Evolutionary conservation across 2,329 filamentous ascomycete genomes (phyloP), one percentile per base, ranked within the genome.

Genomic region (Blumeriella jaapii): DNA sequence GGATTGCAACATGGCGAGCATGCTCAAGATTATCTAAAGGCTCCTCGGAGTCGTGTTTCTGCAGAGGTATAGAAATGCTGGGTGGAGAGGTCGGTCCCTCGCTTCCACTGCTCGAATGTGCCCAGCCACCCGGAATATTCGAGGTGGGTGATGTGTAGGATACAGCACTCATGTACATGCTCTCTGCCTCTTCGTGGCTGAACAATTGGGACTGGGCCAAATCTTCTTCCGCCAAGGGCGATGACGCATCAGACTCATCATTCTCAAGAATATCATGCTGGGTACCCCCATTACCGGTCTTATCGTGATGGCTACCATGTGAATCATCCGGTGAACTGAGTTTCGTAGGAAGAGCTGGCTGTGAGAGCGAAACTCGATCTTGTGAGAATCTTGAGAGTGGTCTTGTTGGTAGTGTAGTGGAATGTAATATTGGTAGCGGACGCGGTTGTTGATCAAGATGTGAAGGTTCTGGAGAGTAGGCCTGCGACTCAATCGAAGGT

Each of bases 81-180:
- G 42, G 40, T 12, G 38, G 23, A 17, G 50, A 40, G 14, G 11
- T 15, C 15, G 25, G 7, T 5, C 29, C 34, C 25, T 49, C 44
- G 24, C 38, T 46, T 9, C 34, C 41, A 24, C 38, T 40, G 31
- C 42, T 43, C 16, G 48, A 47, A 23, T 35, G 20, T 27, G 36
- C 33, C 53, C 53, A 55, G 9, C 42, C 46, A 23, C 51, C 52
- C 30, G 52, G 49, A 22, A 52, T 32, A 20, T 31, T 47, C 6
- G 37, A 31, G 5, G 41, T 20, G 11, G 45, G 46, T 15, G 48
- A 48, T n/a, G 30, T 40, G 36, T 56, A 59, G 2, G 74, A 78
- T 33, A 79, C 70, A 1, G 75, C 75, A 43, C 75, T 89, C 76
- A 86, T 78, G 49, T 91, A 93, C 77, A 93, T 82, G 55, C 84